Conservation (phyloP, 2,329 filamentous ascomycete species). For the Bipolaris sorokiniana region DNA sequence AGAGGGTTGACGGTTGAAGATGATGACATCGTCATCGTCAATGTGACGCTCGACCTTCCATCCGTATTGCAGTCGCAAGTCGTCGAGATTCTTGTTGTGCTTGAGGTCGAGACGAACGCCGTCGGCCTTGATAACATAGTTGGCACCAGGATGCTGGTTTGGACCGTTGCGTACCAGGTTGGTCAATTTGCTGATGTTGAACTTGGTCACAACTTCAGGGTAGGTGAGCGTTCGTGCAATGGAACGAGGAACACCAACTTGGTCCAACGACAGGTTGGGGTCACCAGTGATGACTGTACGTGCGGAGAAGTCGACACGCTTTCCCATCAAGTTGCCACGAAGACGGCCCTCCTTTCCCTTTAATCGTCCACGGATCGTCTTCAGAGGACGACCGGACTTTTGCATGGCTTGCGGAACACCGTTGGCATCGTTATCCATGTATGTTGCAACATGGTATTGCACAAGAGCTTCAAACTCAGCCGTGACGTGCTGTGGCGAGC, state of each 20-base stretch:
- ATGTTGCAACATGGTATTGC: conserved; percentile 97
- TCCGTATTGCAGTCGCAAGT: conserved; percentile 88
- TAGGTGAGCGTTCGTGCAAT: conserved; percentile 95
- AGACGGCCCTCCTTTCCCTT: conserved; percentile 99
- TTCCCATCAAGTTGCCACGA: conserved; percentile 98
- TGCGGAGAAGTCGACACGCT: conserved; percentile 93
- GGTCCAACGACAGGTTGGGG: conserved; percentile 92
- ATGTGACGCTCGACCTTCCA: conserved; percentile 99
- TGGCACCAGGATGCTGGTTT: conserved; percentile 92
- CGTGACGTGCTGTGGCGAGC: conserved; percentile 88
- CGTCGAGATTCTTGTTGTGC: conserved; percentile 85
- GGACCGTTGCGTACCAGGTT: conserved; percentile 90
- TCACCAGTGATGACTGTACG: conserved; percentile 99
- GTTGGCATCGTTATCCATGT: conserved; percentile 99
- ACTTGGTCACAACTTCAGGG: conserved; percentile 94
- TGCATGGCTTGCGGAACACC: conserved; percentile 93
- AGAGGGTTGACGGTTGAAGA: conserved; percentile 99
- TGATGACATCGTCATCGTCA: conserved; percentile 94
- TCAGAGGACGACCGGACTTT: conserved; percentile 95
- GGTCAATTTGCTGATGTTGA: conserved; percentile 94
- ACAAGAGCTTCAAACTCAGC: conserved; percentile 89
- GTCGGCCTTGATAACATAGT: conserved; percentile 93
- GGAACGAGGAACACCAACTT: conserved; percentile 94
- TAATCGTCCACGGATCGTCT: conserved; percentile 93
- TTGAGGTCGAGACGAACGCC: conserved; percentile 94